Evolutionary conservation across 2,329 filamentous ascomycete species (phyloP), one percentile per base, ranked within the genome.

Genomic region (Hypoxylon sp.): DNA sequence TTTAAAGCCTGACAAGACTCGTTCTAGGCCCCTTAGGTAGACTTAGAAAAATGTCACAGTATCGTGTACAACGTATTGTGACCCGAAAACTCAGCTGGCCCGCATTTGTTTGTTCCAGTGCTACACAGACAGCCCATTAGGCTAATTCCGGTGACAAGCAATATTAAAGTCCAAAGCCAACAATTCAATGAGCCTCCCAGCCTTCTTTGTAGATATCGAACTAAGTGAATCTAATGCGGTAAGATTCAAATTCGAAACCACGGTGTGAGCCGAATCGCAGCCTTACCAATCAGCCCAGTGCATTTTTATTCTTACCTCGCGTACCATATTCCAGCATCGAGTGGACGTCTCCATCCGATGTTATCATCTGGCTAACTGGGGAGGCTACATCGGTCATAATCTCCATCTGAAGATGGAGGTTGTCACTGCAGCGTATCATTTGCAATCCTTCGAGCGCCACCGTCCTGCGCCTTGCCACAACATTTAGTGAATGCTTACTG

Each of bases 381-480:
- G 32, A 38, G 17, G 43, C 30, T 45, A 38, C 55, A 38, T 48
- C 49, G 28, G 17, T 51, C 50, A 50, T 60, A 41, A 69, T 30
- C 49, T 30, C 52, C 43, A 58, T 60, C 60, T 62, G 57, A 13
- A 52, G 41, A 62, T 60, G 49, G 50, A 46, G 59, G 50, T 45
- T 48, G 30, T 60, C 17, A 66, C 60, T 67, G 36, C 52, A 69
- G 63, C 63, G 57, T 69, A 41, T 9, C 67, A 69, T 67, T 53
- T 46, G 25, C 55, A 53, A 65, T 70, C 67, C 67, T 70, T 63
- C 58, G 30, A 59, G 62, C 38, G 58, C 64, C 64, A 57, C 41
- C 55, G n/a, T 52, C 25, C 48, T 67, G 61, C 65, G 60, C 46
- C 59, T 60, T 63, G 50, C 65, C 67, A 69, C 61, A 62, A 56